A percentile compares a stretch with the other conserved stretches of the same genome.
Evolutionary conservation across 2,329 filamentous ascomycete species (phyloP).

Genomic region (Emergomyces africanus): DNA sequence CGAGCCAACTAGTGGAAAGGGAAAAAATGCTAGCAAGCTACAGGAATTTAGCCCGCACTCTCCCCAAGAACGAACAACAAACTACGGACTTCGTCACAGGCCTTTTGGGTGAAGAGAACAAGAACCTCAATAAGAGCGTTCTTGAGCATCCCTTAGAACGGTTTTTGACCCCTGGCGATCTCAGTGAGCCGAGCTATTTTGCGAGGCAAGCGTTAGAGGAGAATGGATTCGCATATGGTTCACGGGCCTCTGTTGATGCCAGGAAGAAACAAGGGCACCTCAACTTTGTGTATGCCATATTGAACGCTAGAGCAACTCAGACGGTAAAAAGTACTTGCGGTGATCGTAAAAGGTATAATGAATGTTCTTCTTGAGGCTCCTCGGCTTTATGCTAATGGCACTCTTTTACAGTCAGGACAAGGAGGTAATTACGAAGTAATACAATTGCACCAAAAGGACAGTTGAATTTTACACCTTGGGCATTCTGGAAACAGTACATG

Average conservation of each 20-base stretch:
- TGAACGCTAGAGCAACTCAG: neutral
- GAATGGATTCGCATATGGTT: neutral
- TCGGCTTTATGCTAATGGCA: neutral
- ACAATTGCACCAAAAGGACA: neutral
- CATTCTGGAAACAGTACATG: neutral
- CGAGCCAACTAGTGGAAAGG: neutral
- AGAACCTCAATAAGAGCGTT: neutral
- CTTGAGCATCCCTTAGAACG: neutral
- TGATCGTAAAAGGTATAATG: neutral
- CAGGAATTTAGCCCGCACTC: too few species aligned
- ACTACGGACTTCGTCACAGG: too few species aligned
- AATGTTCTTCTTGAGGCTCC: neutral
- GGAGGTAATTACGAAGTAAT: neutral
- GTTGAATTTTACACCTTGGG: neutral
- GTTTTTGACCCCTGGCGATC: neutral
- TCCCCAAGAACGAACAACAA: too few species aligned
- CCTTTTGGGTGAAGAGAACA: neutral
- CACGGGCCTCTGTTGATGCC: neutral
- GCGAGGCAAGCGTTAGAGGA: neutral
- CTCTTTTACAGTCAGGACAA: neutral
- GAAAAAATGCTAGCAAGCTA: neutral
- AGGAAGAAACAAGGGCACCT: neutral
- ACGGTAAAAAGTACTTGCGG: neutral
- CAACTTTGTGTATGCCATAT: neutral
- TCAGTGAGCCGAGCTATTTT: neutral